A percentile compares a stretch with the other conserved stretches of the same genome.
phyloP scores from a whole-genome alignment of 2,329 filamentous ascomycete species.

The Calonectria hawksworthii region DNA sequence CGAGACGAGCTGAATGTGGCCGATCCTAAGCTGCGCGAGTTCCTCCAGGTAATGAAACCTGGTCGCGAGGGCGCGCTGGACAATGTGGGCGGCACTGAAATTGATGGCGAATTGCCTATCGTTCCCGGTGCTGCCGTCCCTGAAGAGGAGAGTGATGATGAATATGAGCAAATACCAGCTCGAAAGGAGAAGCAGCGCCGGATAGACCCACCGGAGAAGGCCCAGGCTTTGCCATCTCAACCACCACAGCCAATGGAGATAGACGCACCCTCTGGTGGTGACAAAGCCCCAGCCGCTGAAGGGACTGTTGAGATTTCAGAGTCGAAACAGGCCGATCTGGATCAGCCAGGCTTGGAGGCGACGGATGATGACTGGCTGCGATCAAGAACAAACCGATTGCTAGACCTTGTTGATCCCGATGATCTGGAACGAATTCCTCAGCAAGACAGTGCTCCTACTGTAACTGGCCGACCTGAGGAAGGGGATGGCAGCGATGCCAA shows the following conservation, averaged over 20 bases:
- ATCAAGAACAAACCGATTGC: conserved; percentile 86
- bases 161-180: conserved; percentile 77
- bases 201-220: conserved; percentile 46
- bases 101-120: conserved; percentile 36
- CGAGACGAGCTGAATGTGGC: conserved; percentile 69
- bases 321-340: conserved; percentile 36
- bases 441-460: conserved; percentile 33
- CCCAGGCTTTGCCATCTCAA: conserved; percentile 33
- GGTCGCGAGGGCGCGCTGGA: conserved; percentile 52
- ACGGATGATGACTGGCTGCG: conserved; percentile 94
- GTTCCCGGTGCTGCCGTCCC: conserved; percentile 54
- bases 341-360: conserved; percentile 56
- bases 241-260: conserved; percentile 38
- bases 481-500: conserved; percentile 32
- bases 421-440: conserved; percentile 55
- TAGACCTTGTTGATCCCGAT: conserved; percentile 86
- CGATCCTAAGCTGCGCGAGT: conserved; percentile 89
- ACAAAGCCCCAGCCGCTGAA: conserved; percentile 30
- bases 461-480: conserved; percentile 35
- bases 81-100: conserved; percentile 45
- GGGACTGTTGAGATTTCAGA: conserved; percentile 41
- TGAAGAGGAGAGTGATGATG: conserved; percentile 77
- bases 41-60: conserved; percentile 84
- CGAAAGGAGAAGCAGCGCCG: conserved; percentile 64
- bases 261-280: conserved; percentile 26